Evolutionary conservation across 371 early-diverging fungal genomes (phyloP).

Genomic region (Syncephalastrum monosporum): DNA sequence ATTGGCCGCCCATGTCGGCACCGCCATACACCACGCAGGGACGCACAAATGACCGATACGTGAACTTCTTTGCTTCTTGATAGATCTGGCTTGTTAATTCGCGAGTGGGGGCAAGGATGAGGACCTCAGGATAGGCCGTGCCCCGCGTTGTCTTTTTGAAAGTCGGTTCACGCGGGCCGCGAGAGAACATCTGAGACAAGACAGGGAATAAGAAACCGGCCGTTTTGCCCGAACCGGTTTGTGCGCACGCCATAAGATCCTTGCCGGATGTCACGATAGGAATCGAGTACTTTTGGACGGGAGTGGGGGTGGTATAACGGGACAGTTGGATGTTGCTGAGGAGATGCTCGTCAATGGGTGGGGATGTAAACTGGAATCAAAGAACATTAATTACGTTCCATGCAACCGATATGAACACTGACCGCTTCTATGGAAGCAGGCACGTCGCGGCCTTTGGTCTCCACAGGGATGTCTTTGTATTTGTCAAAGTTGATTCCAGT

Average conservation of each 20-base stretch:
- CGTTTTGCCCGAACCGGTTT: slow-evolving; percentile 85
- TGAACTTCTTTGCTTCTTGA: slow-evolving; percentile 75
- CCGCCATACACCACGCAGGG: slow-evolving; percentile 98
- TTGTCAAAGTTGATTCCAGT: slow-evolving; percentile 97
- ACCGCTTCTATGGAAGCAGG: slow-evolving; percentile 67
- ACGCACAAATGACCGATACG: slow-evolving; percentile 87
- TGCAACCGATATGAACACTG: background rate
- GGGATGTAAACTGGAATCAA: slow-evolving; percentile 43
- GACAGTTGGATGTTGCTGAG: slow-evolving; percentile 63
- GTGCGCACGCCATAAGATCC: slow-evolving; percentile 81
- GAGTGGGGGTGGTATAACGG: slow-evolving; percentile 66
- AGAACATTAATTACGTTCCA: background rate
- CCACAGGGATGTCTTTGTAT: slow-evolving; percentile 96
- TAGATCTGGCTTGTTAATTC: slow-evolving; percentile 45
- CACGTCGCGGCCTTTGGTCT: slow-evolving; percentile 81
- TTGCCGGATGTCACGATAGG: slow-evolving; percentile 60
- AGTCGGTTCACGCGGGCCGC: slow-evolving; percentile 64
- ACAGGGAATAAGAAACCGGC: slow-evolving; percentile 69
- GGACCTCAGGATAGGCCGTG: slow-evolving; percentile 39
- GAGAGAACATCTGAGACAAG: slow-evolving; percentile 47
- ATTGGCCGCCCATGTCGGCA: slow-evolving; percentile 90
- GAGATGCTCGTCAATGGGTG: slow-evolving; percentile 79
- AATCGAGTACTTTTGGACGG: slow-evolving; percentile 69
- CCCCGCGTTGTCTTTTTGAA: slow-evolving; percentile 19
- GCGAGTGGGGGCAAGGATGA: slow-evolving; percentile 49